Evolutionary conservation across 768 basidiomycete genomes (phyloP), one percentile per base, ranked within the genome.

Genomic region (Russula earlei): DNA sequence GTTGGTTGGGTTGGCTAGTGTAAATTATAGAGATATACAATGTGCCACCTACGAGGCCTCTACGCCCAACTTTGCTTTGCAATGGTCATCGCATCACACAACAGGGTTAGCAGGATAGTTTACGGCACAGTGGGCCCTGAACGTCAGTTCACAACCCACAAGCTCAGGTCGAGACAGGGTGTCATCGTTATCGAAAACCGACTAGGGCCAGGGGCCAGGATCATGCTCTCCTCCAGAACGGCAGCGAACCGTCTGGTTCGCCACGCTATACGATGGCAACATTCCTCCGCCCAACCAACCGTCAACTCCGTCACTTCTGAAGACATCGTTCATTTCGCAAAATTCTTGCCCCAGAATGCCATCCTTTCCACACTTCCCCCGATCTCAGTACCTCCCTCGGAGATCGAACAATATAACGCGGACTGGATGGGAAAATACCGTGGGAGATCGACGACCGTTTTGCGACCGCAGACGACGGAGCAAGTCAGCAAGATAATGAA

Each of bases 361-460:
- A 79, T 91, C 52, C 71, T 91, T 15, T 84, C 88, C 19, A 85
- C 85, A 8, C 74, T 87, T 2, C 65, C 80, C 24, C 77, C 85
- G 14, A 60, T 60, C 42, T 68, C 76, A 8, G 63, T 71, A 17
- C 55, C 79, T n/a, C 37, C 73, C 8, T 74, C 82, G 11, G 94
- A 96, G 60, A 79, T 98, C 27, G 75, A 76, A 3, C 75, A 72
- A 2, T 95, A 79, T 77, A 98, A 99, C 69, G 73, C 78, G 61
- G 95, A 99, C 69, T 96, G 93, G 94, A 91, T 96, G 85, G 85
- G 85, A 64, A 95, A 95, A 69, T 98, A 93, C 68, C 78, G 77
- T 52, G 96, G 95, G n/a, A 70, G 75, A 17, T 82, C 90, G 9
- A 82, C 83, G 15, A 86, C 92, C 25, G 88, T 99, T 12, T 75